Conservation (phyloP, 2,329 filamentous ascomycete genomes). For the Colletotrichum orbiculare region DNA sequence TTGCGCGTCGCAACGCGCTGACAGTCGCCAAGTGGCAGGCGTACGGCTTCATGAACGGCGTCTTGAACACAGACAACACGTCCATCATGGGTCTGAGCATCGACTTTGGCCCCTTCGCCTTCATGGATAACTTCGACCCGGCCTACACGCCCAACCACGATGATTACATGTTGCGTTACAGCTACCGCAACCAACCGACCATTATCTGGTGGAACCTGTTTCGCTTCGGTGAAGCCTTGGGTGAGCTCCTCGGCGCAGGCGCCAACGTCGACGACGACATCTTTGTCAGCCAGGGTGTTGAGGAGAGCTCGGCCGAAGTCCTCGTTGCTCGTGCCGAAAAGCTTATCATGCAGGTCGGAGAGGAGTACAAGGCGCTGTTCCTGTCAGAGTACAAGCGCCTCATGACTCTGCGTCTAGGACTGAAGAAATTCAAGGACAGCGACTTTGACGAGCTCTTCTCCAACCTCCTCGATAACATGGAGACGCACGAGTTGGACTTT, state of each 20-base stretch:
- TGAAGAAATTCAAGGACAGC: constrained; percentile 73
- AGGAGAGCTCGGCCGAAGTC: constrained; percentile 73
- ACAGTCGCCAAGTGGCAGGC: constrained; percentile 96
- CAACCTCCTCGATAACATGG: constrained; percentile 83
- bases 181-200: constrained; percentile 92
- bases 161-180: constrained; percentile 86
- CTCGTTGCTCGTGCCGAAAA: constrained; percentile 84
- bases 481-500: constrained; percentile 88
- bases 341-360: constrained; percentile 81
- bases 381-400: constrained; percentile 88
- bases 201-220: constrained; percentile 99
- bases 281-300: constrained; percentile 79
- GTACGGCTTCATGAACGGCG: constrained; percentile 99
- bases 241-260: constrained; percentile 87
- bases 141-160: constrained; percentile 97
- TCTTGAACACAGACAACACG: constrained; percentile 98
- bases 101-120: constrained; percentile 97
- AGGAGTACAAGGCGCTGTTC: constrained; percentile 91
- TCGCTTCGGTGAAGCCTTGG: constrained; percentile 87
- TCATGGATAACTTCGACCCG: constrained; percentile 97
- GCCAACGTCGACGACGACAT: constrained; percentile 74
- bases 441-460: constrained; percentile 88
- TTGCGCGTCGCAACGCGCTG: constrained; percentile 84
- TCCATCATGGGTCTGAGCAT: constrained; percentile 89
- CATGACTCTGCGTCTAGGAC: constrained; percentile 83